Base-by-base conservation (phyloP, 257 asterid species). In the Solanum commersonii region DNA sequence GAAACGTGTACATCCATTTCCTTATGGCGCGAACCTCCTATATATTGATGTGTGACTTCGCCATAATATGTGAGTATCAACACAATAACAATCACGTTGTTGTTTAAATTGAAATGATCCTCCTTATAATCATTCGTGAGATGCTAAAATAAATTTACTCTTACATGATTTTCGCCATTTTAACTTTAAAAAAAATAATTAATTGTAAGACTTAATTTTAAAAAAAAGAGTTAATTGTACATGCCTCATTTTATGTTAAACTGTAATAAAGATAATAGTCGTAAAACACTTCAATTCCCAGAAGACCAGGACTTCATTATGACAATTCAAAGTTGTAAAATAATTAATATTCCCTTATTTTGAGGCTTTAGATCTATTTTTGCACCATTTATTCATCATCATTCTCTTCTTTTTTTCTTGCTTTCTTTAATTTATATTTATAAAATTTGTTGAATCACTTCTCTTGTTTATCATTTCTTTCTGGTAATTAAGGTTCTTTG, bases 201-300 rank as follows among this genome's bases (percentile, higher is more conserved):
- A 38, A 38, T 52, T 52, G 63, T 3, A 52, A 52, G 1, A 52
- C 63, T 56, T 56, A 0, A 1, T 56, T 56, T 3, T 0, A 0
- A 9, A 60, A 59, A 8, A 60, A 22, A 8, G 13, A 22, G 68
- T 56, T 56, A 56, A 56, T 56, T 56, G 65, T 29, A 68, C 76
- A 16, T 29, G 23, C 37, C 77, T 29, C 23, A 70, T 70, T 70
- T 70, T 29, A 70, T 70, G 77, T 29, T 7, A 7, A 7, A 29
- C 38, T 70, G 38, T 70, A 70, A 70, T 29, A 70, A 70, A 29
- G 38, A 29, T 6, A 70, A 70, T 70, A 29, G 77, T 70, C 38
- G 29, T 70, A 70, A 15, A 70, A 29, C 23, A 70, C 23, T 70
- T 70, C 20, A 29, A 70, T 70, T 70, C 38, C 74, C 77, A 70